Evolutionary conservation across 2,329 filamentous ascomycete species (phyloP), one percentile per base, ranked within the genome.

Genomic region (Ceratocystis cacaofunesta): DNA sequence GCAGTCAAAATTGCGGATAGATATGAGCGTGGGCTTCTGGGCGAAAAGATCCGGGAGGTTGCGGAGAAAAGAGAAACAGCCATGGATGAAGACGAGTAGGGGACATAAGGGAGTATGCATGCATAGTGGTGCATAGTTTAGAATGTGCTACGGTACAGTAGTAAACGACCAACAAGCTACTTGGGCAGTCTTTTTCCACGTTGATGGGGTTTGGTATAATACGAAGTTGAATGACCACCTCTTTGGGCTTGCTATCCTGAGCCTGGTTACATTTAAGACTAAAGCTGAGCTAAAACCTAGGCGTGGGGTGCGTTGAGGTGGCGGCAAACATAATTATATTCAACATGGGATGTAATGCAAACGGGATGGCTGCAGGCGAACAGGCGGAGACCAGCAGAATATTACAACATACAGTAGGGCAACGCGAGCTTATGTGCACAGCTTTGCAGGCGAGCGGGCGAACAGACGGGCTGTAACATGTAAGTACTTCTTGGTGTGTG

Each of bases 1-100:
- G 94, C 94, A 1, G 84, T 85, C 66, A 96, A 95, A 80, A 84
- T 99, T 62, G 94, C 94, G 7, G 84, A 88, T 72, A 80, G 92
- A 70, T 99, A 95, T 76, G 89, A 89, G 8, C 80, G 89, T 68
- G 81, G 82, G 50, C 82, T 96, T 30, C 76, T 99, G 70, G 87
- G 87, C 52, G 90, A 92, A 71, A 97, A 97, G 83, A 97, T 99
- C 72, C 82, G 86, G 63, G 89, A 65, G 61, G 17, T 63, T 28
- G 66, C 63, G 25, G 66, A 67, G 60, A 63, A 46, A 43, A 17
- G 30, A 17, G 65, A 63, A 43, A 43, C 7, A 4, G 63, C 44
- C 17, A 63, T 64, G 46, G 58, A 62, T 30, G 63, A 67, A 58
- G 62, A 67, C 44, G 15, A 41, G 60, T 25, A n/a, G 22, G n/a